Conservation (phyloP, 2,329 filamentous ascomycete species). For the Scedosporium dehoogii region DNA sequence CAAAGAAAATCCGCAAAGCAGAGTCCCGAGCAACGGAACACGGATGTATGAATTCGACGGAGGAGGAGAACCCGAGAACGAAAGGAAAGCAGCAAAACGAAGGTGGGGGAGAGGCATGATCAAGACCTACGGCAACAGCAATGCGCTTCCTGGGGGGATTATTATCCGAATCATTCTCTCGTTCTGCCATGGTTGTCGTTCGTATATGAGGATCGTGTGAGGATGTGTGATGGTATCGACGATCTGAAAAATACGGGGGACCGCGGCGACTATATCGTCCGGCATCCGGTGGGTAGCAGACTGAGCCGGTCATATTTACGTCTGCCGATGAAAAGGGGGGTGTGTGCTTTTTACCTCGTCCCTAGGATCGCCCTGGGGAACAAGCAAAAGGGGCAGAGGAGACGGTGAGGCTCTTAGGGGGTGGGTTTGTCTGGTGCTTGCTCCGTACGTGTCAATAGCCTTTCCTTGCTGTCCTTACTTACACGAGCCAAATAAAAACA, state of each 20-base stretch:
- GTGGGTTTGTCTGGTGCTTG: too few relatives aligned
- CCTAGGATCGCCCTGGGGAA: not conserved
- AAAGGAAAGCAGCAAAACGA: not conserved
- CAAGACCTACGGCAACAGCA: slow-evolving; percentile 44
- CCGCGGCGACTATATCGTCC: slow-evolving; percentile 28
- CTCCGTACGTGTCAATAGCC: too few relatives aligned
- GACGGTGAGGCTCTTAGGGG: not conserved
- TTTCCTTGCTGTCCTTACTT: too few relatives aligned
- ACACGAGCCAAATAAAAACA: too few relatives aligned
- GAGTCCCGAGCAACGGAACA: not conserved
- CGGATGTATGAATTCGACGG: not conserved
- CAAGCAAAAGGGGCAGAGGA: not conserved
- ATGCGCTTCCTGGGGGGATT: slow-evolving; percentile 45
- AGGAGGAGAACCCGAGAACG: not conserved
- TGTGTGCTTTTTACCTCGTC: not conserved
- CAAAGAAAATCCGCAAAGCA: not conserved
- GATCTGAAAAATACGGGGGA: slow-evolving; percentile 19
- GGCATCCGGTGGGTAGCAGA: slow-evolving; percentile 22
- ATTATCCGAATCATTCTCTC: slow-evolving; percentile 28
- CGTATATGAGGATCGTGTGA: slow-evolving; percentile 15
- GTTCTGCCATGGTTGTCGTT: slow-evolving; percentile 26
- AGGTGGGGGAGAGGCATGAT: not conserved
- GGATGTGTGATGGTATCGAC: slow-evolving; percentile 26
- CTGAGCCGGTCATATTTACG: slow-evolving; percentile 29
- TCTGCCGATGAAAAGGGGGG: not conserved